These are phyloP conservation scores for Linderina pennispora DNA, from an alignment of 192 early-diverging fungal species.

Conservation along the genomic window DNA sequence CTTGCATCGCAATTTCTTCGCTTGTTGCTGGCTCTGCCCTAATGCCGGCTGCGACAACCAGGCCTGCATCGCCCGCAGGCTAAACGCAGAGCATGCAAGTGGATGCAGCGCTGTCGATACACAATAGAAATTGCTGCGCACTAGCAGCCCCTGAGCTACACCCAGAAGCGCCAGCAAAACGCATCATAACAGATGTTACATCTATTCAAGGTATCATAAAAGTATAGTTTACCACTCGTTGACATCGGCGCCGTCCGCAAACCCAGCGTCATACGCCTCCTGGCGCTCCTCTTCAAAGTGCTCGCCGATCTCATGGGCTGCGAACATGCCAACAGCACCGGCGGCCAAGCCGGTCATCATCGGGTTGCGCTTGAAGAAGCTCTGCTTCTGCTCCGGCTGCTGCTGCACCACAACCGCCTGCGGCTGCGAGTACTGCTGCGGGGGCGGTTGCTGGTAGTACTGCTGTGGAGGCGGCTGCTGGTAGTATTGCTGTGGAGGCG, in stretches of 20 bases:
- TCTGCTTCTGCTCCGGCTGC: slow-evolving; percentile 10
- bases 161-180: background rate
- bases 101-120: too few relatives aligned
- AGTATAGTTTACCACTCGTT: too few relatives aligned
- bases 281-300: slow-evolving; percentile 23
- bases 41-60: too few relatives aligned
- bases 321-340: slow-evolving; percentile 23
- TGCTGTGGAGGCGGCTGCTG: background rate
- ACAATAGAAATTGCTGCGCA: too few relatives aligned
- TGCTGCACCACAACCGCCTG: background rate
- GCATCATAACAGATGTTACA: slow-evolving; percentile 8
- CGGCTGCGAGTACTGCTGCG: slow-evolving; percentile 5
- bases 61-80: too few relatives aligned
- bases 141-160: too few relatives aligned
- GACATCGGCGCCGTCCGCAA: too few relatives aligned
- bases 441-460: slow-evolving; percentile 3
- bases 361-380: slow-evolving; percentile 21
- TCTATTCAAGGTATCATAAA: slow-evolving; percentile 16
- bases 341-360: slow-evolving; percentile 20
- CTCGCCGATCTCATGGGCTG: slow-evolving; percentile 21
- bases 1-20: too few relatives aligned
- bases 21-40: too few relatives aligned
- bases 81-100: too few relatives aligned
- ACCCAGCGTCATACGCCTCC: slow-evolving; percentile 24
- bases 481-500: background rate